Evolutionary conservation across 2,329 filamentous ascomycete species (phyloP), one percentile per base, ranked within the genome.

Genomic region (Pseudogymnoascus sp.): DNA sequence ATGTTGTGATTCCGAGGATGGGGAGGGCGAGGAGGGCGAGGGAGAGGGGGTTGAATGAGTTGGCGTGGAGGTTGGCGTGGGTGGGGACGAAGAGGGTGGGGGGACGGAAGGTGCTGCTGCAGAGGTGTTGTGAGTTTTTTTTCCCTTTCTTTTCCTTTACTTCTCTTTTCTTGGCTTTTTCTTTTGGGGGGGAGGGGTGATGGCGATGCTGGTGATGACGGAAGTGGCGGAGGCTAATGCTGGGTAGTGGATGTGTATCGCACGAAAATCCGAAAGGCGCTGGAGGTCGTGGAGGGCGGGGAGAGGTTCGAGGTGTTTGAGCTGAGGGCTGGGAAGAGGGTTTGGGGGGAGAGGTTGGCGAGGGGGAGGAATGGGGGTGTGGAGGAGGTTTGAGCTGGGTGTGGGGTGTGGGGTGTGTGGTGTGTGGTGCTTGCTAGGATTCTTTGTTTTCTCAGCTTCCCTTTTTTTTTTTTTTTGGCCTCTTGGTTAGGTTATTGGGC

Each of bases 61-160:
- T 59, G 25, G 53, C 28, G 34, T 59, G 53, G 53, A 2, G 53
- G 28, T 18, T 59, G 53, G 53, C 53, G 53, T 59, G 53, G 53
- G 25, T 59, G 14, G 53, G 53, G 2, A 14, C n/a, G 4, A 31
- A 23, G n/a, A 59, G 28, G 25, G 18, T 37, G 4, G 12, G 28
- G 53, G n/a, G 53, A 10, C 2, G 53, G 28, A 59, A 59, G 18
- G 11, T 59, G 28, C 3, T 59, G 6, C n/a, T 59, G 53, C 53
- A 59, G 34, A 10, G 53, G 28, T 34, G 28, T 23, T 59, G 53
- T 59, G 53, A 59, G 53, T 59, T 3, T 34, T 59, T 11, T 14
- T 5, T 14, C 8, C 8, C 34, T 5, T 28, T 6, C 2, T 4
- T 21, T 28, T 56, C 14, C 14, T 16, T 28, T 16, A 10, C 28